phyloP scores from a whole-genome alignment of 2,329 filamentous ascomycete species.

The Fusarium sp. region DNA sequence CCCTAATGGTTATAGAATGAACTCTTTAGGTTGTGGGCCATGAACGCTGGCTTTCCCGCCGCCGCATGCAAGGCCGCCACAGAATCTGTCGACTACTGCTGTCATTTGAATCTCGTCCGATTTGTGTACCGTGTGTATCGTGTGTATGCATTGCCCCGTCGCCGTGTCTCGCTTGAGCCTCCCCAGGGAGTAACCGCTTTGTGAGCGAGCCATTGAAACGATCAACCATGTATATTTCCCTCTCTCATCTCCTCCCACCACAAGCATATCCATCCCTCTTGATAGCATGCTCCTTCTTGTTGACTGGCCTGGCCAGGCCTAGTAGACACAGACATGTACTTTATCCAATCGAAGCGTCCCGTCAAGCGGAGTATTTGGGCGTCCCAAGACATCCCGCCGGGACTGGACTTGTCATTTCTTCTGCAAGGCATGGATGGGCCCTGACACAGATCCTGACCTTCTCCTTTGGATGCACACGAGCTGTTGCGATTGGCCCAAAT shows the following conservation, averaged over 20 bases:
- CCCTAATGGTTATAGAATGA: not conserved
- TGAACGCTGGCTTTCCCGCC: constrained; percentile 2
- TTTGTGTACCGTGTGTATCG: too few species aligned
- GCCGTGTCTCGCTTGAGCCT: constrained; percentile 37
- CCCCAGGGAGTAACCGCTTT: constrained; percentile 14
- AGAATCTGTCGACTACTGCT: constrained; percentile 2
- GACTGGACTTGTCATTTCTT: constrained; percentile 27
- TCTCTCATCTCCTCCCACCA: constrained; percentile 1
- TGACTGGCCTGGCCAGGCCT: not conserved
- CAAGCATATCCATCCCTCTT: constrained; percentile 14
- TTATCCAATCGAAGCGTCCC: constrained; percentile 12
- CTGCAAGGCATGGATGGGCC: constrained; percentile 18
- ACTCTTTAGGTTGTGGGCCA: not conserved
- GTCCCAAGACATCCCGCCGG: constrained; percentile 10
- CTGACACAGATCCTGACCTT: constrained; percentile 19
- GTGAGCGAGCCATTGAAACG: not conserved
- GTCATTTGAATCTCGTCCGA: too few species aligned
- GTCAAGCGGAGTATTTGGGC: constrained; percentile 24
- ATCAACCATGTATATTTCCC: not conserved
- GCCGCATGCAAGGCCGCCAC: constrained; percentile 22
- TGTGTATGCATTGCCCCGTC: not conserved
- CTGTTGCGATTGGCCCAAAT: constrained; percentile 11
- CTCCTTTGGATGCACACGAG: not conserved
- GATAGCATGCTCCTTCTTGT: constrained; percentile 9
- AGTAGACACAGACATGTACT: constrained; percentile 12